phyloP scores from a whole-genome alignment of 176 grass and related monocot genomes.

The Oryza australiensis region DNA sequence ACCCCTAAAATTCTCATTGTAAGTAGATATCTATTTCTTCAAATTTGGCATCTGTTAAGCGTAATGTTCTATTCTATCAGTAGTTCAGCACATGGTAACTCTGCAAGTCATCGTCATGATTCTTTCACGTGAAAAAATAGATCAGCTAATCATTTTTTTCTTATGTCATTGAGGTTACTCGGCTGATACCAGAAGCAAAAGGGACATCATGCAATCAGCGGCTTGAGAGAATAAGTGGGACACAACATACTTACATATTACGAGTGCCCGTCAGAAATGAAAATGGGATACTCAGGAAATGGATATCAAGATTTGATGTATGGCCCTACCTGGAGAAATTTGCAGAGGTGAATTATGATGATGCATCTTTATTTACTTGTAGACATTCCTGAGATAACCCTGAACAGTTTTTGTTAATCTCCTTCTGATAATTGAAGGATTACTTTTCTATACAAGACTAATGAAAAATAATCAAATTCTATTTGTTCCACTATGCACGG shows the following conservation, averaged over 20 bases:
- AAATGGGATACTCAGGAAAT: conserved; percentile 80
- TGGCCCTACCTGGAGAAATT: conserved; percentile 92
- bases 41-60: conserved; percentile 9
- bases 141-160: conserved; percentile 9
- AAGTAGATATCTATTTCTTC: conserved; percentile 33
- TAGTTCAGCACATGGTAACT: not conserved
- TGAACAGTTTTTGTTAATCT: not conserved
- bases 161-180: conserved; percentile 71
- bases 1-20: conserved; percentile 92
- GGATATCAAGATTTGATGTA: conserved; percentile 97
- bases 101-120: not conserved
- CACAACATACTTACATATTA: conserved; percentile 73
- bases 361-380: conserved; percentile 26
- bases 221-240: conserved; percentile 89
- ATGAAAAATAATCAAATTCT: not conserved
- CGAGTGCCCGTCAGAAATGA: conserved; percentile 80
- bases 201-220: conserved; percentile 90
- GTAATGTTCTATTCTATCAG: not conserved
- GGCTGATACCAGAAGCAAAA: conserved; percentile 89
- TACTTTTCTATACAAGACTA: not conserved
- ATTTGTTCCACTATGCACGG: not conserved
- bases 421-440: not conserved
- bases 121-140: not conserved
- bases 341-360: conserved; percentile 62
- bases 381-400: not conserved